These are phyloP conservation scores for Pouteria glomerata DNA, from an alignment of 148 eudicot genomes.

Conservation along the genomic window DNA sequence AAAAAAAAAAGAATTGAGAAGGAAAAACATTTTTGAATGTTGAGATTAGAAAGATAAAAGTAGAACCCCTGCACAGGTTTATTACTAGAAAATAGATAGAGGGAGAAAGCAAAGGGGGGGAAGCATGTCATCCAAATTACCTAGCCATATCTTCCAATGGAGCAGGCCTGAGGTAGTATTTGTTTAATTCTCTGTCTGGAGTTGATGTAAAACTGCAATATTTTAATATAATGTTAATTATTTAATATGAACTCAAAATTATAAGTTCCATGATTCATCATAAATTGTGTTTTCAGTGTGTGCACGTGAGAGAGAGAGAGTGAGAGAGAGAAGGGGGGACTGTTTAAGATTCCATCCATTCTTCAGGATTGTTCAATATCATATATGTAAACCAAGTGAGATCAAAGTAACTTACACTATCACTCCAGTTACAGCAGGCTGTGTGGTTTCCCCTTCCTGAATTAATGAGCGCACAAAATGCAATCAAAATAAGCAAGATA, in stretches of 20 bases:
- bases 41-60: background rate
- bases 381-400: background rate
- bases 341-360: background rate
- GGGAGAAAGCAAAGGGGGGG: background rate
- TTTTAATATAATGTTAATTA: background rate
- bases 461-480: slow-evolving; percentile 4
- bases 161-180: slow-evolving; percentile 91
- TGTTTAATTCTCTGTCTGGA: slow-evolving; percentile 69
- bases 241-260: background rate
- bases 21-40: background rate
- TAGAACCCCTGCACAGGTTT: background rate
- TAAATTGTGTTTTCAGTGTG: background rate
- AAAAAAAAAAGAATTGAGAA: background rate
- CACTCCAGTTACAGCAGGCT: slow-evolving; percentile 60
- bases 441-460: slow-evolving; percentile 67
- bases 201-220: slow-evolving; percentile 84
- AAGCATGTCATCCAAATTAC: slow-evolving; percentile 18
- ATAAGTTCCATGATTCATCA: background rate
- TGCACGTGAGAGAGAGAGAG: background rate
- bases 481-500: background rate
- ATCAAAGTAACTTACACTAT: slow-evolving; percentile 53
- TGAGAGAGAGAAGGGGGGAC: background rate
- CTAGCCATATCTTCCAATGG: slow-evolving; percentile 88
- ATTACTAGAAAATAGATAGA: background rate
- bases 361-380: background rate